Percentiles rank a stretch among this genome's conserved stretches.
These are phyloP conservation scores for Xylariomycetidae sp. DNA, from an alignment of 2,329 filamentous ascomycete genomes.

Conservation along the genomic window DNA sequence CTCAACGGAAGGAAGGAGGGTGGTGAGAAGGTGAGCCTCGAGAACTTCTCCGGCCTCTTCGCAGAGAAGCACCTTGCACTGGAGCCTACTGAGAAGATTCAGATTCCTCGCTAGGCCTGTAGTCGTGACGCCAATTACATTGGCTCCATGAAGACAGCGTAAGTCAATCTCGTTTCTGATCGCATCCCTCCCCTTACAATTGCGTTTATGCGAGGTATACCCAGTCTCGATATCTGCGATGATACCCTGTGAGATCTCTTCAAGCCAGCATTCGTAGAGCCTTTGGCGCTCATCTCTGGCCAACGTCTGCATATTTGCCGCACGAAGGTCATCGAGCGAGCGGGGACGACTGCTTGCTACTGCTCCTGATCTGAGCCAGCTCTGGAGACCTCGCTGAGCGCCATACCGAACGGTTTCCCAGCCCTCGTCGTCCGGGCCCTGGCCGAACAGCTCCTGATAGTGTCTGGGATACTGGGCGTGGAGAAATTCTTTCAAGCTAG, in stretches of 20 bases:
- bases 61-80: slow-evolving; percentile 52
- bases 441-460: slow-evolving; percentile 22
- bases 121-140: slow-evolving; percentile 55
- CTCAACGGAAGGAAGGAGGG: slow-evolving; percentile 52
- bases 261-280: slow-evolving; percentile 26
- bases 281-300: slow-evolving; percentile 14
- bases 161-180: slow-evolving; percentile 28
- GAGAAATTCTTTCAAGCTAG: slow-evolving; percentile 17
- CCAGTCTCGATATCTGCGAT: slow-evolving; percentile 5
- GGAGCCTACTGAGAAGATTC: slow-evolving; percentile 39
- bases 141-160: slow-evolving; percentile 31
- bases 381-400: slow-evolving; percentile 9
- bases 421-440: slow-evolving; percentile 17
- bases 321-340: slow-evolving; percentile 5
- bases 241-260: slow-evolving; percentile 17
- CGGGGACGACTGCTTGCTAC: slow-evolving; percentile 1
- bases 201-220: slow-evolving; percentile 6
- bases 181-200: slow-evolving; percentile 11
- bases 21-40: slow-evolving; percentile 55
- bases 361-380: slow-evolving; percentile 15
- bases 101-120: slow-evolving; percentile 51
- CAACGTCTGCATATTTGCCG: slow-evolving; percentile 14
- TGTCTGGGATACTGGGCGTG: slow-evolving; percentile 12
- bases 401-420: slow-evolving; percentile 15
- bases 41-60: slow-evolving; percentile 65